Conservation (phyloP, 495 filamentous ascomycete species). For the Pyrenula massariospora region DNA sequence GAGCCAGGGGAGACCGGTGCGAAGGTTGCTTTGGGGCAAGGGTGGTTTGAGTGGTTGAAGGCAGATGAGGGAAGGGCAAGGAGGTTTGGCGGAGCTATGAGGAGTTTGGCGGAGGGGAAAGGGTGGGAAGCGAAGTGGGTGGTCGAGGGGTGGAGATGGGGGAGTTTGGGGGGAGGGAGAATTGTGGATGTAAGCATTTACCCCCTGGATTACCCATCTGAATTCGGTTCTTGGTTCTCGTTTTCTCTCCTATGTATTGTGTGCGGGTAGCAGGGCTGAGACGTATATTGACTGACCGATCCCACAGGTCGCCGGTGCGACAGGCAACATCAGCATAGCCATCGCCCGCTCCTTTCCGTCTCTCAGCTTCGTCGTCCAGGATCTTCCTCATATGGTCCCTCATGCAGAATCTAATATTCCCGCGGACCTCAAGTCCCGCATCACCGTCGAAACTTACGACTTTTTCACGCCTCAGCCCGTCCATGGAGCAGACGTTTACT, state of each 20-base stretch:
- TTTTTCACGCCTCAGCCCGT: slow-evolving; percentile 43
- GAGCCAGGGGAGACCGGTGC: slow-evolving; percentile 33
- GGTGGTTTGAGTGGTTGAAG: slow-evolving; percentile 22
- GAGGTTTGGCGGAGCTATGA: slow-evolving; percentile 42
- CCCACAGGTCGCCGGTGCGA: slow-evolving; percentile 21
- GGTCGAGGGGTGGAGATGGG: slow-evolving; percentile 31
- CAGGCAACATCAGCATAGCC: slow-evolving; percentile 36
- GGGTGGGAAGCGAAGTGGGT: slow-evolving; percentile 35
- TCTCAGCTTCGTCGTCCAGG: slow-evolving; percentile 41
- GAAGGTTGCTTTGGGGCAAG: slow-evolving; percentile 31
- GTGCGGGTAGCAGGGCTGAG: too few species aligned
- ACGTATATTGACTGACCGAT: slow-evolving; percentile 20
- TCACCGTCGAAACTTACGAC: slow-evolving; percentile 37
- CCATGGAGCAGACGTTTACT: slow-evolving; percentile 42
- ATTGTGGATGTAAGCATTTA: slow-evolving; percentile 36
- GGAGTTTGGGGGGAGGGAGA: slow-evolving; percentile 18
- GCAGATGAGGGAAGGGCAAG: slow-evolving; percentile 23
- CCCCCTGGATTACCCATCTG: too few species aligned
- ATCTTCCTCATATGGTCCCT: slow-evolving; percentile 31
- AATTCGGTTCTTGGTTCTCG: too few species aligned
- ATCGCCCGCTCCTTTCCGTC: slow-evolving; percentile 31
- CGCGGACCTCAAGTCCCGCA: slow-evolving; percentile 23
- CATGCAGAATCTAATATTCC: slow-evolving; percentile 27
- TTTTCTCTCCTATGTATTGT: too few species aligned
- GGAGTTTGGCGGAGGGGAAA: slow-evolving; percentile 32